These are phyloP conservation scores for Wickerhamiella hasegawae DNA, from an alignment of 805 yeast genomes.

Conservation along the genomic window DNA sequence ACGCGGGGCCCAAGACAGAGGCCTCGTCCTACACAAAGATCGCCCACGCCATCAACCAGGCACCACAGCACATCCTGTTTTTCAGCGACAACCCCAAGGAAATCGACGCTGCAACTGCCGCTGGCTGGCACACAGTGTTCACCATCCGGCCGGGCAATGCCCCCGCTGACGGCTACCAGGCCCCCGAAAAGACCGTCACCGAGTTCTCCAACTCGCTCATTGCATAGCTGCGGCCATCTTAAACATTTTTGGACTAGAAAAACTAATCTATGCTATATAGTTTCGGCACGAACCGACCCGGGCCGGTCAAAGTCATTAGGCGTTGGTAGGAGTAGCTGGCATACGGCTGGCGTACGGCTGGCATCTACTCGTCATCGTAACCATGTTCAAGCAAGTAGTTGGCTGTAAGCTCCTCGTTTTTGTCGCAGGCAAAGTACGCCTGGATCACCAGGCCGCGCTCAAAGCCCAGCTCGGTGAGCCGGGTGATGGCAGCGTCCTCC, in stretches of 20 bases:
- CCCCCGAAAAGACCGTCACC: not conserved
- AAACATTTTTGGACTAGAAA: not conserved
- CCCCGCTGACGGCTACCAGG: constrained; percentile 4
- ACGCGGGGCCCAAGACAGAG: constrained; percentile 59
- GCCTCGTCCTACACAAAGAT: constrained; percentile 43
- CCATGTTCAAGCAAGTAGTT: constrained; percentile 57
- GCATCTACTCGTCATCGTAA: constrained; percentile 6
- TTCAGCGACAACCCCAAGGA: constrained; percentile 71
- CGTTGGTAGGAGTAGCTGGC: too few species aligned
- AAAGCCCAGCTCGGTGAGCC: constrained; percentile 87
- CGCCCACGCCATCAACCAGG: constrained; percentile 24
- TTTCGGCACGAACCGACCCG: too few species aligned
- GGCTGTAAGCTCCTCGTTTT: constrained; percentile 93
- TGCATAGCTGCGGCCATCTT: not conserved
- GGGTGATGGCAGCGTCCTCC: constrained; percentile 76
- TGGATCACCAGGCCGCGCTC: constrained; percentile 77
- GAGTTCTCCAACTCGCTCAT: constrained; percentile 1
- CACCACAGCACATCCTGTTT: constrained; percentile 32
- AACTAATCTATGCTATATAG: too few species aligned
- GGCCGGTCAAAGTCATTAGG: too few species aligned
- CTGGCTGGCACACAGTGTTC: constrained; percentile 42
- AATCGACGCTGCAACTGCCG: constrained; percentile 53
- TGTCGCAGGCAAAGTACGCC: constrained; percentile 95
- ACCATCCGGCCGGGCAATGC: constrained; percentile 67
- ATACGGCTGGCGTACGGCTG: too few species aligned